Evolutionary conservation across 805 yeast species (phyloP), one percentile per base, ranked within the genome.

Genomic region (Candida boleticola): DNA sequence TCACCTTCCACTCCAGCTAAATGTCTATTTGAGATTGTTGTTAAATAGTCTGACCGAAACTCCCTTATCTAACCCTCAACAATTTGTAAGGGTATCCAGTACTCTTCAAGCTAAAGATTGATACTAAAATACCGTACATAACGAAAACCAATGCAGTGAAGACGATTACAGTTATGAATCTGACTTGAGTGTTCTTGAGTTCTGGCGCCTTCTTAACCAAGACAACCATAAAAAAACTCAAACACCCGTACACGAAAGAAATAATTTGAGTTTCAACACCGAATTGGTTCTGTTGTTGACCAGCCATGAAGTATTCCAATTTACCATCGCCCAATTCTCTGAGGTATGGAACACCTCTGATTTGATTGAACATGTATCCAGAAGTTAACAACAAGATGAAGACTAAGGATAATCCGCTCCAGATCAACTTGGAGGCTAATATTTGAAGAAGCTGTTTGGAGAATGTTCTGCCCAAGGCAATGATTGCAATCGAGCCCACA

Each of bases 291-390:
- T 83, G 86, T 54, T 85, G 89, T 54, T 85, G 89, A 27, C 89
- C 89, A 3, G 72, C 68, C 2, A 59, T 47, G 45, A 75, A 62
- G 49, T 73, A 76, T 6, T 58, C 58, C 3, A 55, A 58, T 1
- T 46, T 41, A 7, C 77, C 77, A 36, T 72, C 59, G 6, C 49
- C 54, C 19, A 58, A 63, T 26, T 68, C 72, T 49, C 74, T 74
- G 32, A 83, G 70, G 57, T 83, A 86, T 64, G 75, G 89, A 5
- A 83, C 74, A 29, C 77, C 76, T 62, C 97, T 80, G 48, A 93
- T 93, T 51, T 79, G 77, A 61, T 89, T 90, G 76, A 81, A 93
- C 99, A 93, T 93, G 66, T 89, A 85, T 14, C 99, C 99, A 5
- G 92, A 73, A 37, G 78, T 80, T 71, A 90, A 86, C 51, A 89